These are phyloP conservation scores for Tolypocladium album DNA, from an alignment of 2,329 filamentous ascomycete species.

Conservation along the genomic window DNA sequence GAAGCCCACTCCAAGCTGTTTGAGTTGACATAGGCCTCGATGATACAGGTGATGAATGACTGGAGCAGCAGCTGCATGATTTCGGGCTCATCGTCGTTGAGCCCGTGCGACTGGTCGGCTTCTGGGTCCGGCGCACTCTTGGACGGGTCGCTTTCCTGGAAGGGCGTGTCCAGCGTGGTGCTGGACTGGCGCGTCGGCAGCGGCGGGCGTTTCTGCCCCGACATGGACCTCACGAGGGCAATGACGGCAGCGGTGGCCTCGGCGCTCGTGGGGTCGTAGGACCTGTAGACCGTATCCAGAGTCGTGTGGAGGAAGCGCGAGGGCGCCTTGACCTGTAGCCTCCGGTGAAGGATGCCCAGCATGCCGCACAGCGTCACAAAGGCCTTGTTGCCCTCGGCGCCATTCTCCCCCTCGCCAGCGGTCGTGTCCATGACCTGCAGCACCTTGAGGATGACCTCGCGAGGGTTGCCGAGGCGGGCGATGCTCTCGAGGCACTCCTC, in stretches of 20 bases:
- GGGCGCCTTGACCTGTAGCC: conserved; percentile 67
- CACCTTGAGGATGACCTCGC: conserved; percentile 73
- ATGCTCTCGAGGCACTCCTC: conserved; percentile 63
- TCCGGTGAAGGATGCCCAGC: conserved; percentile 60
- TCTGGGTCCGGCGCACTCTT: conserved; percentile 53
- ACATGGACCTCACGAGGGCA: conserved; percentile 59
- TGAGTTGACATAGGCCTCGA: conserved; percentile 61
- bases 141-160: conserved; percentile 40
- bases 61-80: conserved; percentile 57
- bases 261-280: conserved; percentile 52
- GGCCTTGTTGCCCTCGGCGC: conserved; percentile 29
- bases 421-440: conserved; percentile 58
- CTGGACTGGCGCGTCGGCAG: conserved; percentile 50
- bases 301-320: conserved; percentile 70
- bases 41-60: conserved; percentile 65
- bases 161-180: conserved; percentile 42
- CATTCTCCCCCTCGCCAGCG: conserved; percentile 24
- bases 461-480: conserved; percentile 66
- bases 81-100: conserved; percentile 43
- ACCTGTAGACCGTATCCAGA: conserved; percentile 59
- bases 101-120: conserved; percentile 24
- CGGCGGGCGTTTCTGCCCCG: conserved; percentile 54
- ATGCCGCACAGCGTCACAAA: conserved; percentile 63
- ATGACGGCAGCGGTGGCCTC: conserved; percentile 61
- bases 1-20: conserved; percentile 51